Evolutionary conservation across 179 eudicot genomes (phyloP).

Genomic region (Spergularia azorica): DNA sequence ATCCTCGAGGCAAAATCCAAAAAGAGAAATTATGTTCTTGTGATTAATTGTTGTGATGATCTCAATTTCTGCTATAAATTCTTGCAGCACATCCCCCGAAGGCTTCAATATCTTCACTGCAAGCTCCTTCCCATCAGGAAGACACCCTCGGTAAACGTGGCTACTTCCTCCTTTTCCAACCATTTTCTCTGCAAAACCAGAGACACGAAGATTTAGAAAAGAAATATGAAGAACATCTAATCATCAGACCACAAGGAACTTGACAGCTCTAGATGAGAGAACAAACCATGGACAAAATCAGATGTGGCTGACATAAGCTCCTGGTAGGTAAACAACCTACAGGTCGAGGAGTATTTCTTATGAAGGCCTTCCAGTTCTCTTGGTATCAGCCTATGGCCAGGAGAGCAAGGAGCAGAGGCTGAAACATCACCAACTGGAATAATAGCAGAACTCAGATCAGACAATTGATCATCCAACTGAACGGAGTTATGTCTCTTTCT

Average conservation of each 20-base stretch:
- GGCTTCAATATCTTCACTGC: constrained; percentile 53
- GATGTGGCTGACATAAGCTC: constrained; percentile 51
- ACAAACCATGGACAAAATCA: constrained; percentile 43
- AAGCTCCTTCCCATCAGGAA: constrained; percentile 48
- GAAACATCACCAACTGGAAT: constrained; percentile 29
- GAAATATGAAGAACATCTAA: neutral
- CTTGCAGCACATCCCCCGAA: constrained; percentile 42
- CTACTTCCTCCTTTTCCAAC: constrained; percentile 57
- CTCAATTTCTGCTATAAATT: constrained; percentile 48
- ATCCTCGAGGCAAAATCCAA: constrained; percentile 45
- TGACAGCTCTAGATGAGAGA: constrained; percentile 6
- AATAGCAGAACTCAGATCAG: constrained; percentile 35
- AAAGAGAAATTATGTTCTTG: constrained; percentile 46
- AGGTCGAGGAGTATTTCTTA: constrained; percentile 48
- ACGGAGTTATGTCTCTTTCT: constrained; percentile 32
- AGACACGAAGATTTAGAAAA: constrained; percentile 7
- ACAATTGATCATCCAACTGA: constrained; percentile 27
- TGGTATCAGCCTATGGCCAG: constrained; percentile 31
- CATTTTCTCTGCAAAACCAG: constrained; percentile 37
- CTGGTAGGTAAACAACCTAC: constrained; percentile 45
- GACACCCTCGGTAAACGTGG: constrained; percentile 45
- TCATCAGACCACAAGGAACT: neutral
- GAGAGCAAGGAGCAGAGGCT: constrained; percentile 31
- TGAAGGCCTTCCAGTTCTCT: constrained; percentile 40
- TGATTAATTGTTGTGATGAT: constrained; percentile 43